A percentile compares a stretch with the other conserved stretches of the same genome.
These are phyloP conservation scores for Botryotinia narcissicola DNA, from an alignment of 2,329 filamentous ascomycete genomes.

Conservation along the genomic window DNA sequence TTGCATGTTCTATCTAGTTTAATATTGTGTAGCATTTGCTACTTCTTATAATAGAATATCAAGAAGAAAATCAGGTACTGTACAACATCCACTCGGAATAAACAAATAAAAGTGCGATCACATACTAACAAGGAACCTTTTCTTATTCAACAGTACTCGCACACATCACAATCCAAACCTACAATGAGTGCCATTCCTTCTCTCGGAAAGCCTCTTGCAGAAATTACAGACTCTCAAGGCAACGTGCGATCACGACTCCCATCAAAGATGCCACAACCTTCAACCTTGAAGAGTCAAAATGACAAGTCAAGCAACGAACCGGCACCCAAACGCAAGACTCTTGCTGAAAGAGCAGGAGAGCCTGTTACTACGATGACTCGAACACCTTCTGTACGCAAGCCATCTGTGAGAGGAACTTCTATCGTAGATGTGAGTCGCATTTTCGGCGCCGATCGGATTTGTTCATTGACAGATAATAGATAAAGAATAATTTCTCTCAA, in stretches of 20 bases:
- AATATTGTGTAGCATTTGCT: slow-evolving; percentile 31
- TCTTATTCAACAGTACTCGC: slow-evolving; percentile 28
- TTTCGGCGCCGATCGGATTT: neutral
- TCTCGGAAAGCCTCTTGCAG: slow-evolving; percentile 45
- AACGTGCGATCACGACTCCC: slow-evolving; percentile 52
- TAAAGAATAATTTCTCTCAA: slow-evolving; percentile 8
- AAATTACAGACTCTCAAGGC: slow-evolving; percentile 59
- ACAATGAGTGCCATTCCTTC: slow-evolving; percentile 33
- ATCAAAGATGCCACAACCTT: slow-evolving; percentile 43
- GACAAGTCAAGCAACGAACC: slow-evolving; percentile 43
- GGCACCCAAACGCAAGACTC: slow-evolving; percentile 59
- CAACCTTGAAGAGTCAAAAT: slow-evolving; percentile 50
- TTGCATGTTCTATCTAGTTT: slow-evolving; percentile 30
- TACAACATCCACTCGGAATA: neutral
- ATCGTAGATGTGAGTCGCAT: slow-evolving; percentile 31
- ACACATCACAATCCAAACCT: slow-evolving; percentile 33
- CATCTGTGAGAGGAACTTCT: slow-evolving; percentile 36
- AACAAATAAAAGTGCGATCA: slow-evolving; percentile 5
- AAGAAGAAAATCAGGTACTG: slow-evolving; percentile 34
- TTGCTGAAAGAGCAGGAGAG: slow-evolving; percentile 55
- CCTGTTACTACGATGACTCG: slow-evolving; percentile 42
- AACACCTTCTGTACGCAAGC: slow-evolving; percentile 44
- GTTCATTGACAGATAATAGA: slow-evolving; percentile 1
- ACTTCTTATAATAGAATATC: slow-evolving; percentile 32
- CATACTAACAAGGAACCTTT: slow-evolving; percentile 19